Evolutionary conservation across 495 filamentous ascomycete genomes (phyloP).

Genomic region (Sordaria brevicollis): DNA sequence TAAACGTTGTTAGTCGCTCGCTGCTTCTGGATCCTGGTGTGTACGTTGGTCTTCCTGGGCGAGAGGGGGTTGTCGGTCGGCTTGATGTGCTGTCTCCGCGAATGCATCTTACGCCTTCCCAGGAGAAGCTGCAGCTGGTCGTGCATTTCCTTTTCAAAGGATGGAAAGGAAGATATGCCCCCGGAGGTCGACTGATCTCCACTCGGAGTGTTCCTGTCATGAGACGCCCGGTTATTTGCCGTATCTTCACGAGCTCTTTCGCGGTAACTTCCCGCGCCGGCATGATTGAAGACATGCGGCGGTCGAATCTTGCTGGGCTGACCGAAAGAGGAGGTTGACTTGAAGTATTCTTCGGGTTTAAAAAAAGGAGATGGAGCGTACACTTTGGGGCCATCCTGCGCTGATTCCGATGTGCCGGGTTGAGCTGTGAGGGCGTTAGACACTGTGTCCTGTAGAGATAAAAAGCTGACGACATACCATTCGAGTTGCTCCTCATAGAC

Average conservation of each 20-base stretch:
- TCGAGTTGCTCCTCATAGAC: conserved; percentile 10
- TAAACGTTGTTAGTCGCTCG: conserved; percentile 21
- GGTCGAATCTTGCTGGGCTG: background rate
- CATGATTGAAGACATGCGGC: background rate
- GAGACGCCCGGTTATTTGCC: background rate
- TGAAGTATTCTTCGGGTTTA: background rate
- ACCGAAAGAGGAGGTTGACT: background rate
- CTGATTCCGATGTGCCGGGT: background rate
- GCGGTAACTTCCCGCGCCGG: background rate
- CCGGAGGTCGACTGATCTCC: conserved; percentile 8
- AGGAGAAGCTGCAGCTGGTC: conserved; percentile 17
- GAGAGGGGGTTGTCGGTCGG: background rate
- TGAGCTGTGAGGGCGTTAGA: background rate
- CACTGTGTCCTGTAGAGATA: background rate
- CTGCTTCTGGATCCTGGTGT: conserved; percentile 6
- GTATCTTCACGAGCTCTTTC: background rate
- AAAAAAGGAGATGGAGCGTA: conserved; percentile 14
- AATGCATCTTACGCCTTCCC: background rate
- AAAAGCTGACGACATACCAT: conserved; percentile 8
- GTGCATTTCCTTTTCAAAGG: conserved; percentile 16
- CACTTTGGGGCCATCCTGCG: conserved; percentile 15
- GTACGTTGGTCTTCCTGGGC: background rate
- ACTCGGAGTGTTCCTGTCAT: conserved; percentile 12
- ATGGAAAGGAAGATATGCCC: conserved; percentile 14
- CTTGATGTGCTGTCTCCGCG: background rate